A percentile compares a stretch with the other conserved stretches of the same genome.
phyloP scores from a whole-genome alignment of 140 eudicot genomes.

The Stevia rebaudiana region DNA sequence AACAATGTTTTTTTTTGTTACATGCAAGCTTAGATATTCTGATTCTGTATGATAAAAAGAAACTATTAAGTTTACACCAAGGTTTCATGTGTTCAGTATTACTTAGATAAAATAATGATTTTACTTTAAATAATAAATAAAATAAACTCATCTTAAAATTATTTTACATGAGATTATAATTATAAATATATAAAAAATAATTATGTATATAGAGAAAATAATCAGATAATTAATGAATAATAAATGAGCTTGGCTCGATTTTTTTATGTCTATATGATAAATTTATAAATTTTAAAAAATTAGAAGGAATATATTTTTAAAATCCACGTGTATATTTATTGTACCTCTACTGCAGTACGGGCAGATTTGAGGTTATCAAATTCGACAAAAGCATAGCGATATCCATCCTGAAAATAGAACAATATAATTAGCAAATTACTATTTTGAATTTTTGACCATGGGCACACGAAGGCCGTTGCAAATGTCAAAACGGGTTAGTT shows the following conservation, averaged over 20 bases:
- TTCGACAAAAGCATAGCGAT: slow-evolving; percentile 58
- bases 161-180: too few relatives aligned
- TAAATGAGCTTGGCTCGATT: neutral
- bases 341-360: slow-evolving; percentile 52
- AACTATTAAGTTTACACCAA: neutral
- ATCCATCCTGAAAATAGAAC: slow-evolving; percentile 43
- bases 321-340: neutral
- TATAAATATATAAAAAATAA: too few relatives aligned
- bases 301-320: neutral
- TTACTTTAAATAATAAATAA: too few relatives aligned
- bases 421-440: neutral
- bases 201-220: too few relatives aligned
- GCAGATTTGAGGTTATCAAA: slow-evolving; percentile 48
- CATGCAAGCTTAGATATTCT: neutral
- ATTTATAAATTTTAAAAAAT: neutral
- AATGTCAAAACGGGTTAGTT: neutral
- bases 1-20: neutral
- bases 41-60: neutral
- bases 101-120: too few relatives aligned
- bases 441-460: neutral
- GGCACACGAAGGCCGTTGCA: neutral
- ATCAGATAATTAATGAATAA: too few relatives aligned
- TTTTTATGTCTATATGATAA: neutral
- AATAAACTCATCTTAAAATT: neutral
- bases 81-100: neutral